Evolutionary conservation across 2,329 filamentous ascomycete genomes (phyloP).

Genomic region (Diaporthe longicolla): DNA sequence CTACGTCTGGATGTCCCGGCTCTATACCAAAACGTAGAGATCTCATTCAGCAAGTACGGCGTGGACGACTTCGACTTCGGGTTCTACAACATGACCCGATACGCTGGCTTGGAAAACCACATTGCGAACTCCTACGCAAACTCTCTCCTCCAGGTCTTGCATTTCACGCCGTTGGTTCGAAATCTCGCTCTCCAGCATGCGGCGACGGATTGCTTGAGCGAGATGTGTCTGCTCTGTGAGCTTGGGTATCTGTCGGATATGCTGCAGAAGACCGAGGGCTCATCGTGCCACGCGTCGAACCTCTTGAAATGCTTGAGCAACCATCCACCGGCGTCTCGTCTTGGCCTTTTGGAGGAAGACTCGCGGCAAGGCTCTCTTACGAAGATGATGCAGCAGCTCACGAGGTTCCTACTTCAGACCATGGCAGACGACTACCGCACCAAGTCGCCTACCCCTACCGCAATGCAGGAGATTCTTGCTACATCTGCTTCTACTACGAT

Average conservation of each 20-base stretch:
- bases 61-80: slow-evolving; percentile 99
- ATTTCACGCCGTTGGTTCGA: slow-evolving; percentile 89
- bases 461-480: slow-evolving; percentile 82
- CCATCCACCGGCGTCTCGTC: slow-evolving; percentile 80
- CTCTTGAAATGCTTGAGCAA: slow-evolving; percentile 90
- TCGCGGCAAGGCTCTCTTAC: slow-evolving; percentile 80
- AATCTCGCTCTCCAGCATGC: slow-evolving; percentile 92
- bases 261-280: slow-evolving; percentile 94
- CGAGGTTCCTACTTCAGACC: slow-evolving; percentile 86
- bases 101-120: slow-evolving; percentile 94
- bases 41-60: slow-evolving; percentile 98
- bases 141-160: slow-evolving; percentile 88
- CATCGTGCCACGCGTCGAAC: slow-evolving; percentile 97
- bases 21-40: slow-evolving; percentile 94
- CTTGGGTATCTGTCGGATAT: slow-evolving; percentile 97
- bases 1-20: slow-evolving; percentile 86
- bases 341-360: slow-evolving; percentile 90
- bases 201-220: slow-evolving; percentile 84
- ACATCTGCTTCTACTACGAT: slow-evolving; percentile 82
- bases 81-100: slow-evolving; percentile 95
- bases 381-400: slow-evolving; percentile 87
- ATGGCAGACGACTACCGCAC: slow-evolving; percentile 83
- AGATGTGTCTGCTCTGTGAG: slow-evolving; percentile 91
- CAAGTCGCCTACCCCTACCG: slow-evolving; percentile 71
- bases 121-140: slow-evolving; percentile 98